Evolutionary conservation across 768 basidiomycete species (phyloP).

Genomic region (Kwoniella newhampshirensis): DNA sequence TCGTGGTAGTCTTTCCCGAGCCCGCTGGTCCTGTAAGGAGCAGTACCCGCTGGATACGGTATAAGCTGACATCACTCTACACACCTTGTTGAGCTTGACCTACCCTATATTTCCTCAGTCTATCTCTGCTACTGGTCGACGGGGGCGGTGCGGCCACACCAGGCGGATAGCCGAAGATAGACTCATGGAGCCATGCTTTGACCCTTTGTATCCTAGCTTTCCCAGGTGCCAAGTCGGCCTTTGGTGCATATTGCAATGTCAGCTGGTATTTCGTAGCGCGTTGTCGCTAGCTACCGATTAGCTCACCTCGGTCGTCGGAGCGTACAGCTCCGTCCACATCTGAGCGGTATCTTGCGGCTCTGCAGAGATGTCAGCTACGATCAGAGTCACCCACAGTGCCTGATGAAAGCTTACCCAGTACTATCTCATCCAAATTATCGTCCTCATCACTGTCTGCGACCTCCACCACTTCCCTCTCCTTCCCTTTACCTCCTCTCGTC

Average conservation of each 20-base stretch:
- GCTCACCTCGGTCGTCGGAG: conserved; percentile 33
- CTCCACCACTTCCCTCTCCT: conserved; percentile 29
- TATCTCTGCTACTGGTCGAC: conserved; percentile 26
- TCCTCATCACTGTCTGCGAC: conserved; percentile 30
- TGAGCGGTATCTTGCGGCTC: conserved; percentile 6
- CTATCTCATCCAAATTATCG: not conserved
- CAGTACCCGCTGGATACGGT: conserved; percentile 66
- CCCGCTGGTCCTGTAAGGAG: conserved; percentile 86
- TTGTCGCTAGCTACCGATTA: not conserved
- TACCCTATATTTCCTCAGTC: conserved; percentile 49
- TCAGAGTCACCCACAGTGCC: no score
- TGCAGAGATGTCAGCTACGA: not conserved
- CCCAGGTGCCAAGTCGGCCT: conserved; percentile 49
- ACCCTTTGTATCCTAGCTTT: conserved; percentile 44
- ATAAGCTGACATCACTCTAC: not conserved
- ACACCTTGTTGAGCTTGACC: conserved; percentile 7
- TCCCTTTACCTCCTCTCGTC: conserved; percentile 16
- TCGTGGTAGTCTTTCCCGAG: conserved; percentile 81
- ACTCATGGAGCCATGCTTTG: conserved; percentile 49
- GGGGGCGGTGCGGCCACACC: conserved; percentile 11
- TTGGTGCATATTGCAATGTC: not conserved
- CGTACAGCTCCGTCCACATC: conserved; percentile 48
- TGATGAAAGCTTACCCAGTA: not conserved
- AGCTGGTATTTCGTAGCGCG: not conserved
- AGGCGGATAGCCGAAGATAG: conserved; percentile 37